Base-by-base conservation (phyloP, 2,329 filamentous ascomycete genomes). In the Beauveria bassiana region DNA sequence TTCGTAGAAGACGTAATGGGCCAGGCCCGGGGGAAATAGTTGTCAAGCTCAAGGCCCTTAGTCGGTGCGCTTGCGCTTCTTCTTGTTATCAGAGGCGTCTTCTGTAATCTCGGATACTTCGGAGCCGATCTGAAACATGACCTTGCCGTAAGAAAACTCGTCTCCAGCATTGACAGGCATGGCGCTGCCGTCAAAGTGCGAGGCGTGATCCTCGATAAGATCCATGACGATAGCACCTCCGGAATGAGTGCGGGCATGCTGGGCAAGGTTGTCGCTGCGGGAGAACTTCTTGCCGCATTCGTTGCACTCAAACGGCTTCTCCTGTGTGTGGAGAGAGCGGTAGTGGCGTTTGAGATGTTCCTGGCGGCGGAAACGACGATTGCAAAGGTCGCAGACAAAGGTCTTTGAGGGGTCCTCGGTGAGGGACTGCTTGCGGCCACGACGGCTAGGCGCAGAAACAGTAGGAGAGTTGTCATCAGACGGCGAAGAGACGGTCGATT, bases 251-350 rank as follows among this genome's bases (percentile, higher is more conserved):
- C 95, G 87, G 66, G 95, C 88, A 74, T 99, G 95, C 78, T 99
- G 95, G 26, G 92, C 90, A 18, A 99, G 85, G 81, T 99, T 99
- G 78, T 99, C 95, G 69, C 91, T 96, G 70, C 95, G 89, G 22
- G 93, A 98, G 79, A 98, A 99, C 81, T 96, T 97, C 88, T 99
- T 99, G 69, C 95, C 93, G 71, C 95, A 99, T 79, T 99, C 93
- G 67, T 87, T 85, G 82, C 95, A 99, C 79, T 96, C 91, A 70
- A 98, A 99, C 5, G 95, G 95, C 86, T 98, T 99, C 74, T 98
- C 95, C 72, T 96, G 89, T 1, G 95, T 99, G 82, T 99, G 95
- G 53, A 99, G 91, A 62, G 95, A 98, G 68, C 95, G 88, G 82
- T 96, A 96, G 81, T 99, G 95, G 65, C 95, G 90, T 86, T 99